These are phyloP conservation scores for Cucurbita ficifolia DNA, from an alignment of 306 rosid species.

Conservation along the genomic window DNA sequence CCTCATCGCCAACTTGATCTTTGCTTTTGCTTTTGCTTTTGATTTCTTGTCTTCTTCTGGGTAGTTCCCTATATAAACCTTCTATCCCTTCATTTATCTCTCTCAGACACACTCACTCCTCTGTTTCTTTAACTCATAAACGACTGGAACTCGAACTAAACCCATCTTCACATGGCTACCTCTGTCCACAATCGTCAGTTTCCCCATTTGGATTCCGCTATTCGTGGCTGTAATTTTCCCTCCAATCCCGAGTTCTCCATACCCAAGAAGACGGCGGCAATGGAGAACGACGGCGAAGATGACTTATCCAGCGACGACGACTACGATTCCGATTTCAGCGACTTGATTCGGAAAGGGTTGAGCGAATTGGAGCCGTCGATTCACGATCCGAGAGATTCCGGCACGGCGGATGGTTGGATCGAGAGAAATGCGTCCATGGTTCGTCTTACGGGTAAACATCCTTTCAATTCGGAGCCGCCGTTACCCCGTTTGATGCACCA, in stretches of 20 bases:
- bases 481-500: conserved; percentile 51
- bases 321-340: not conserved
- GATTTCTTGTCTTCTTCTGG: not conserved
- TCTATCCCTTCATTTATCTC: not conserved
- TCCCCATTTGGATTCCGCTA: not conserved
- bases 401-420: conserved; percentile 59
- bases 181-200: conserved; percentile 36
- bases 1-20: not conserved
- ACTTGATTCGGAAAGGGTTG: conserved; percentile 18
- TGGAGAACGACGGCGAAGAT: not conserved
- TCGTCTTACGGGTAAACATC: conserved; percentile 74
- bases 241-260: not conserved
- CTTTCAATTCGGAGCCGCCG: conserved; percentile 60
- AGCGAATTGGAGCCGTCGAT: conserved; percentile 38
- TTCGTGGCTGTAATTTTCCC: not conserved
- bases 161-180: conserved; percentile 31
- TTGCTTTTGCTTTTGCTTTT: not conserved
- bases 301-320: conserved; percentile 32
- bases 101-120: not conserved
- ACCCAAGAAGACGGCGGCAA: not conserved
- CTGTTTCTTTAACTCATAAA: not conserved
- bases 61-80: not conserved
- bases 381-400: conserved; percentile 41
- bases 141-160: not conserved
- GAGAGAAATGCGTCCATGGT: conserved; percentile 39